These are phyloP conservation scores for Tetragonia tetragonoides DNA, from an alignment of 148 eudicot genomes.

Conservation along the genomic window DNA sequence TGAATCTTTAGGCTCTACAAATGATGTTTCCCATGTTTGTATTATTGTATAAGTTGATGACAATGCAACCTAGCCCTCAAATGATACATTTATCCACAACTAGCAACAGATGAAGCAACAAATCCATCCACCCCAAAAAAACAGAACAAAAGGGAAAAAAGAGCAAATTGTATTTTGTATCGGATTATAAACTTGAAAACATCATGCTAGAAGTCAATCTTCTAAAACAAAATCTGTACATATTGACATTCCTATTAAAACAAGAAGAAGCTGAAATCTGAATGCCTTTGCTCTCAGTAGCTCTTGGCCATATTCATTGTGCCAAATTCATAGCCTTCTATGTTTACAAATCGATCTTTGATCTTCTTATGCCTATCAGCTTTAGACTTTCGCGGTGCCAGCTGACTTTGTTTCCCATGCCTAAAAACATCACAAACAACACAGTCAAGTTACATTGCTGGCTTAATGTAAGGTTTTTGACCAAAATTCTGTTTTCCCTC, in stretches of 20 bases:
- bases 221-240: background rate
- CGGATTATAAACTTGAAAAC: slow-evolving; percentile 15
- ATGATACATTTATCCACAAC: background rate
- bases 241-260: slow-evolving; percentile 7
- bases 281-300: slow-evolving; percentile 3
- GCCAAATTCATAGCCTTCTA: slow-evolving; percentile 30
- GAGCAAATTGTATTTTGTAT: background rate
- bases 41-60: too few species aligned
- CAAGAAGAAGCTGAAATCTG: background rate
- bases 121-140: background rate
- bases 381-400: slow-evolving; percentile 35
- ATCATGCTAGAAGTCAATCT: background rate
- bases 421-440: slow-evolving; percentile 18
- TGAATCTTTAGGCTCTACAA: too few species aligned
- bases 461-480: background rate
- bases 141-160: background rate
- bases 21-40: too few species aligned
- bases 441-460: background rate
- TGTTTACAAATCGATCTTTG: slow-evolving; percentile 27
- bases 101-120: background rate
- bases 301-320: slow-evolving; percentile 20
- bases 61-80: background rate
- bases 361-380: slow-evolving; percentile 33
- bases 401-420: slow-evolving; percentile 37
- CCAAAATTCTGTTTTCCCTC: too few species aligned